Conservation (phyloP, 179 eudicot genomes). For the Patellifolia procumbens region DNA sequence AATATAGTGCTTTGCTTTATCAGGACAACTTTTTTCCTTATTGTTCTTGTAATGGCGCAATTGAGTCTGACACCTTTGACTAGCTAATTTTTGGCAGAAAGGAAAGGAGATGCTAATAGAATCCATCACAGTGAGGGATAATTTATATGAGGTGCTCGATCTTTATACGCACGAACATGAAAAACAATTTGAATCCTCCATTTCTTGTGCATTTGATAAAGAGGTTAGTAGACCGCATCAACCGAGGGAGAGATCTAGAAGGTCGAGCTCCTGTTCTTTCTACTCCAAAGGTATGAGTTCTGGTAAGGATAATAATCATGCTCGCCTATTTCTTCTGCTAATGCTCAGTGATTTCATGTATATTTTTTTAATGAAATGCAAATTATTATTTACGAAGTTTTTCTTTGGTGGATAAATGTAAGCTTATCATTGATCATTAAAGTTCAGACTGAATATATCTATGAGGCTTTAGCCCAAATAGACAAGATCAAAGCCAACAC, state of each 20-base stretch:
- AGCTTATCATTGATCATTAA: no score
- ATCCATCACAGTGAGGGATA: constrained; percentile 23
- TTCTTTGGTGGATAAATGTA: no score
- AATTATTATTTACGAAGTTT: not conserved
- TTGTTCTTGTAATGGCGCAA: not conserved
- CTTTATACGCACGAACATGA: constrained; percentile 29
- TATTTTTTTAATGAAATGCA: not conserved
- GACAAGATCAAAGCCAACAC: no score
- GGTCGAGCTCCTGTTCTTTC: constrained; percentile 14
- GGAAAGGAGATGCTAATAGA: constrained; percentile 22
- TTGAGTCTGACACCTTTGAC: constrained; percentile 15
- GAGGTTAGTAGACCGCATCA: constrained; percentile 33
- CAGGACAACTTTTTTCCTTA: not conserved
- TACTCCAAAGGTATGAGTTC: constrained; percentile 17
- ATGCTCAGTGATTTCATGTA: not conserved
- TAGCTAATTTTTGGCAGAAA: constrained; percentile 20
- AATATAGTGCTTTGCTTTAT: constrained; percentile 6
- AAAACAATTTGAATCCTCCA: constrained; percentile 30
- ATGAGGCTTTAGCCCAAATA: no score
- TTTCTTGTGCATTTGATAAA: constrained; percentile 39
- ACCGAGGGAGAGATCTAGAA: constrained; percentile 11
- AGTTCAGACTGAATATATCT: no score
- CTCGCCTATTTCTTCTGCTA: not conserved
- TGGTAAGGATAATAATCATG: constrained; percentile 15
- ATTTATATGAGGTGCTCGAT: constrained; percentile 35